Evolutionary conservation across 192 early-diverging fungal species (phyloP).

Genomic region (Entophlyctis luteolus): DNA sequence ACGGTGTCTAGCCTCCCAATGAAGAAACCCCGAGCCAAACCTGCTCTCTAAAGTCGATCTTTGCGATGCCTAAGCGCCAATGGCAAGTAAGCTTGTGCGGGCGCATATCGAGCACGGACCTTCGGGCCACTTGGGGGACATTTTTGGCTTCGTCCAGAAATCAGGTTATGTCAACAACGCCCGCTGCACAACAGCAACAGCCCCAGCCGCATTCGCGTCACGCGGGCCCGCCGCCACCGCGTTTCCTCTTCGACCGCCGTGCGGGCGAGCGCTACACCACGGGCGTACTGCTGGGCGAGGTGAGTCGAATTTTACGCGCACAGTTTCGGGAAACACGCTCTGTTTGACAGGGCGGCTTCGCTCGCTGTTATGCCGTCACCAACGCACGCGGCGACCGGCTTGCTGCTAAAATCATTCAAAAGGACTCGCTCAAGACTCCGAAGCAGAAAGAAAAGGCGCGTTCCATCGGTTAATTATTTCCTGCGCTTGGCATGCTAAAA

Average conservation of each 20-base stretch:
- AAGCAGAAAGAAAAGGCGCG: slow-evolving; percentile 52
- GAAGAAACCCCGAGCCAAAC: slow-evolving; percentile 2
- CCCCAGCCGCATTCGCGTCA: slow-evolving; percentile 10
- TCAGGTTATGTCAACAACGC: neutral
- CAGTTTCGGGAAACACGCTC: neutral
- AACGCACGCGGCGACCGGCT: slow-evolving; percentile 37
- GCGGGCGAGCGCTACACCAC: slow-evolving; percentile 30
- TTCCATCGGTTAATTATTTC: neutral
- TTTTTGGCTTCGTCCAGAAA: neutral
- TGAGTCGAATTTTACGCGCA: slow-evolving; percentile 24
- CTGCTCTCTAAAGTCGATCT: slow-evolving; percentile 46
- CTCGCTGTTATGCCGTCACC: slow-evolving; percentile 75
- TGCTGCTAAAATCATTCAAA: slow-evolving; percentile 69
- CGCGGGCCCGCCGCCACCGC: slow-evolving; percentile 40
- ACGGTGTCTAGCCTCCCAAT: neutral
- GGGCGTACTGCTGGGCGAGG: slow-evolving; percentile 50
- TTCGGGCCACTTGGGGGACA: slow-evolving; percentile 16
- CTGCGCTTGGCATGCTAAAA: neutral
- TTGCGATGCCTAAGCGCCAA: slow-evolving; percentile 19
- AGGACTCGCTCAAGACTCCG: slow-evolving; percentile 45
- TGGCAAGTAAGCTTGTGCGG: neutral
- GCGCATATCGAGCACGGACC: neutral
- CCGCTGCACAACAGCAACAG: slow-evolving; percentile 9
- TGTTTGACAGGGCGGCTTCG: slow-evolving; percentile 80
- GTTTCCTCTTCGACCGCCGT: slow-evolving; percentile 36